Evolutionary conservation across 1,139 yeast species (phyloP), one percentile per base, ranked within the genome.

Genomic region (Suhomyces wounanorum): DNA sequence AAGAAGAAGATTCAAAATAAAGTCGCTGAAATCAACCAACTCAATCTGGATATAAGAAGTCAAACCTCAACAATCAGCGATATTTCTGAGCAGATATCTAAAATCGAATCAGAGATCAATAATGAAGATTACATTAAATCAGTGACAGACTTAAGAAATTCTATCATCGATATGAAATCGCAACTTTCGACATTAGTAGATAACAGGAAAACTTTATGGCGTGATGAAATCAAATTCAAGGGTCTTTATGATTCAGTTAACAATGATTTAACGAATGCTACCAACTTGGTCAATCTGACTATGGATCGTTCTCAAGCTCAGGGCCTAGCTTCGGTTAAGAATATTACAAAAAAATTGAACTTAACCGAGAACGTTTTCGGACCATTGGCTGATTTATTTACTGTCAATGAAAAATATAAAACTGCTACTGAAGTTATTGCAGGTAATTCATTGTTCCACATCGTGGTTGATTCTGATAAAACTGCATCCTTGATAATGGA

Each of bases 381-480:
- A 0, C 85, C 96, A 0, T 68, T 94, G 21, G 95, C 96, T 33
- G 96, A 91, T 56, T 72, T 94, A 36, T 87, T 94, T 52, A 78
- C 78, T 50, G 94, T 90, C 2, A 87, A 86, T 58, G 92, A 88
- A 49, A 89, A 89, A 59, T 92, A 90, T 64, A 87, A 87, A 63
- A 80, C 85, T 1, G 96, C 97, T 0, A 87, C 88, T 1, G 97
- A 92, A 63, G 94, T 88, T 6, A 81, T 90, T 43, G 97, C 96
- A 13, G 98, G 98, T 1, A 85, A 82, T 54, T 81, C 96, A 2
- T 71, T 94, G 45, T 92, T 91, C 63, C 91, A 94, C 65, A 83
- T 92, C 38, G 95, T 94, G 14, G 98, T 94, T 14, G 97, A 91
- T 62, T 84, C 79, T 43, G 97, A 92, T 59, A 84, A 81, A 44